These are phyloP conservation scores for Podospora pseudocomata DNA, from an alignment of 495 filamentous ascomycete genomes.

Conservation along the genomic window DNA sequence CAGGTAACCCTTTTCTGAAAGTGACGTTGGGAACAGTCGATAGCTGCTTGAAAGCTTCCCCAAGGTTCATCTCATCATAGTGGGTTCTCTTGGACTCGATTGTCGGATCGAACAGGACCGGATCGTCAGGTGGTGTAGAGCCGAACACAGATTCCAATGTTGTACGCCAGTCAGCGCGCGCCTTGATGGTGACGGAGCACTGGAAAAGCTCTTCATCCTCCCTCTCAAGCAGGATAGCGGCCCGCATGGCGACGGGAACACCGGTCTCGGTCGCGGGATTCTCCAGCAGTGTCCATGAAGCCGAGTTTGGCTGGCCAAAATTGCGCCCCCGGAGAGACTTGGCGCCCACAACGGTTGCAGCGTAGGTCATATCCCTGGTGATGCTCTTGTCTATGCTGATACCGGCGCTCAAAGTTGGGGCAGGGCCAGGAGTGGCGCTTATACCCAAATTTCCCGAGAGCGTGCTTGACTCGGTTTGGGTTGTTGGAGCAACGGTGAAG, in stretches of 20 bases:
- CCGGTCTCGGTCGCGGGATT: neutral
- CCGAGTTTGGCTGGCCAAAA: neutral
- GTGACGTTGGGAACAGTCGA: too few species aligned
- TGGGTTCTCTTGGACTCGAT: neutral
- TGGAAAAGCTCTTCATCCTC: neutral
- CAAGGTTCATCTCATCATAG: neutral
- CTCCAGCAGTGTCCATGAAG: neutral
- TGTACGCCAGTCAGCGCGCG: neutral
- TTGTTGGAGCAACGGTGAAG: neutral
- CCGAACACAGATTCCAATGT: neutral
- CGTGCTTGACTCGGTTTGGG: neutral
- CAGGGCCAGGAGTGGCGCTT: neutral
- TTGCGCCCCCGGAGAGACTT: neutral
- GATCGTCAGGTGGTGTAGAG: conserved; percentile 1
- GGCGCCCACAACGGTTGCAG: neutral
- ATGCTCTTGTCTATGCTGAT: neutral
- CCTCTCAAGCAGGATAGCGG: neutral
- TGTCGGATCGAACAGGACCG: neutral
- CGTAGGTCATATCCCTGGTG: neutral
- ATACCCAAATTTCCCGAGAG: neutral
- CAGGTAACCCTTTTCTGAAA: too few species aligned
- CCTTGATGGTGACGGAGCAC: neutral
- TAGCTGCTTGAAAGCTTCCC: too few species aligned
- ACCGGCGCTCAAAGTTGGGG: neutral
- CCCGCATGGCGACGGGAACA: neutral